phyloP scores from a whole-genome alignment of 768 basidiomycete species.

The Lactifluus rugatus region DNA sequence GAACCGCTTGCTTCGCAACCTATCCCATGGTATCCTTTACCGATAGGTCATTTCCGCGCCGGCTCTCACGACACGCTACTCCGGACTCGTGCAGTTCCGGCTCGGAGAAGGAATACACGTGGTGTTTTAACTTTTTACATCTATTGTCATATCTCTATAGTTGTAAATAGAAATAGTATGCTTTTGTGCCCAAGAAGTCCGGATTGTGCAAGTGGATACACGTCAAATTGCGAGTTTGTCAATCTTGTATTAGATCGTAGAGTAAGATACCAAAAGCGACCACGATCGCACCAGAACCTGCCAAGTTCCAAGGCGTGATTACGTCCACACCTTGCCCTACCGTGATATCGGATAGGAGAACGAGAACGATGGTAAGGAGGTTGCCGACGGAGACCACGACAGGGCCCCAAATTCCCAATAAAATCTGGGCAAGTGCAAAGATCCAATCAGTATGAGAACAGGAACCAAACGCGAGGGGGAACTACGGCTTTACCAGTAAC shows the following conservation, averaged over 20 bases:
- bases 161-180: not conserved
- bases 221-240: not conserved
- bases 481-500: slow-evolving; percentile 52
- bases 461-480: not conserved
- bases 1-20: not conserved
- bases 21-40: not conserved
- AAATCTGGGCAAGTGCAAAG: slow-evolving; percentile 37
- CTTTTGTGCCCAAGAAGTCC: not conserved
- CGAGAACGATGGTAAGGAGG: slow-evolving; percentile 89
- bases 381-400: slow-evolving; percentile 82
- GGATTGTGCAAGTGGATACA: not conserved
- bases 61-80: not conserved
- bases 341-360: slow-evolving; percentile 67
- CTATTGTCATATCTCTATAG: not conserved
- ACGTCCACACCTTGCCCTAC: slow-evolving; percentile 55
- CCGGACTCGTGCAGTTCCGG: not conserved
- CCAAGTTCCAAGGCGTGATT: slow-evolving; percentile 60
- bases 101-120: too few species aligned
- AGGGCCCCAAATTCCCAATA: slow-evolving; percentile 82
- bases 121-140: too few species aligned
- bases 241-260: slow-evolving; percentile 48
- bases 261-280: slow-evolving; percentile 74
- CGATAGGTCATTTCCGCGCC: not conserved
- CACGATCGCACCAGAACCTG: slow-evolving; percentile 73
- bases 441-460: not conserved